phyloP scores from a whole-genome alignment of 208 protist species.

The Trypanosoma melophagium region DNA sequence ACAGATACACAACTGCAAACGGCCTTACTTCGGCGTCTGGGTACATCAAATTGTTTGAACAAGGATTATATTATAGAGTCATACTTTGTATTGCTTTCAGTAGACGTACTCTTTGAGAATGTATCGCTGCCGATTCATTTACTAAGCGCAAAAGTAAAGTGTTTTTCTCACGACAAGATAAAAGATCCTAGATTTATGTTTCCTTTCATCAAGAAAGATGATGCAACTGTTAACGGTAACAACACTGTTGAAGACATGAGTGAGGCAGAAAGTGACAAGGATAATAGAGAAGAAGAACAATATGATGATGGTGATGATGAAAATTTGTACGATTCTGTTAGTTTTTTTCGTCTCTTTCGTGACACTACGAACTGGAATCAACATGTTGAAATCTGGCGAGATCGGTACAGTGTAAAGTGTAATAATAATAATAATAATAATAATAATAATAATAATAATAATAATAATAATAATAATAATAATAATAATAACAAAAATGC shows the following conservation, averaged over 20 bases:
- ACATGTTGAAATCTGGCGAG: slow-evolving; percentile 53
- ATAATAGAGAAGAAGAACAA: slow-evolving; percentile 30
- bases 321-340: slow-evolving; percentile 22
- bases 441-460: too few species aligned
- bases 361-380: slow-evolving; percentile 68
- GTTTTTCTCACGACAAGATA: slow-evolving; percentile 35
- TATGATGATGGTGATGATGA: slow-evolving; percentile 5
- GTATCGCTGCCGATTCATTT: slow-evolving; percentile 66
- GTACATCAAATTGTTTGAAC: too few species aligned
- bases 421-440: too few species aligned
- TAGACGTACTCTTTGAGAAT: slow-evolving; percentile 79
- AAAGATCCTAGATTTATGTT: slow-evolving; percentile 12
- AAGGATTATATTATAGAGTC: background rate
- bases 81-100: slow-evolving; percentile 46
- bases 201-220: slow-evolving; percentile 37
- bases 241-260: background rate
- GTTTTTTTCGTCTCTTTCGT: slow-evolving; percentile 83
- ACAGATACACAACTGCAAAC: slow-evolving; percentile 27
- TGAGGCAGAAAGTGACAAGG: slow-evolving; percentile 11
- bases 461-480: too few species aligned
- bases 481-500: background rate
- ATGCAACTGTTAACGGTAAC: slow-evolving; percentile 3
- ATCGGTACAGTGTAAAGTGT: background rate
- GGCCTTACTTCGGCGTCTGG: slow-evolving; percentile 34
- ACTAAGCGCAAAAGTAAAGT: slow-evolving; percentile 66